phyloP scores from a whole-genome alignment of 768 basidiomycete species.

The Infundibulicybe gibba region DNA sequence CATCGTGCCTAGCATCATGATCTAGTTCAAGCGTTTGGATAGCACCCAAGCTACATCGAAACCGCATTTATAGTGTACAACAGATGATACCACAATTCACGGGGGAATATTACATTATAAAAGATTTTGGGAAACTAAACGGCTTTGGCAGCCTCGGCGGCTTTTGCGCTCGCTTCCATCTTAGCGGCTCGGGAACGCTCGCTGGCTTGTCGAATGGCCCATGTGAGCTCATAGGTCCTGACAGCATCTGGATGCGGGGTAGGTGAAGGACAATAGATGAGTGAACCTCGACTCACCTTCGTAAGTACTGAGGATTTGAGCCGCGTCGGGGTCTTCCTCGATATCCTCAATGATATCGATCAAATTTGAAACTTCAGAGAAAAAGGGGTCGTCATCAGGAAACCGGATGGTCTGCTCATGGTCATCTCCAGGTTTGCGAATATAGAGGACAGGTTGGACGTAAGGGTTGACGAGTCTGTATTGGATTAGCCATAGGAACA shows the following conservation, averaged over 20 bases:
- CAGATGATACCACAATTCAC: background rate
- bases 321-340: conserved; percentile 78
- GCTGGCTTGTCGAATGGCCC: conserved; percentile 84
- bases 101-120: background rate
- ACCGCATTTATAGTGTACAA: background rate
- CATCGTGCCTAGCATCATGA: no score
- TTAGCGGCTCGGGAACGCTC: conserved; percentile 58
- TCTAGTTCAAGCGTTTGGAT: no score
- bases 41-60: background rate
- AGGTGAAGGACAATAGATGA: conserved; percentile 2
- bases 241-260: conserved; percentile 59
- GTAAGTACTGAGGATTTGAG: conserved; percentile 78
- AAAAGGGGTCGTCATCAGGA: conserved; percentile 87
- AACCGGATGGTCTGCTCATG: conserved; percentile 67
- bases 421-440: conserved; percentile 83
- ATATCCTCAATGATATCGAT: conserved; percentile 90
- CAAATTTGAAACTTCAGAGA: conserved; percentile 88
- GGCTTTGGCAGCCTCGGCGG: conserved; percentile 17
- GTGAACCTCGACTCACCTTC: conserved; percentile 51
- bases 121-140: background rate
- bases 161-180: conserved; percentile 27
- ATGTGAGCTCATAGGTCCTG: conserved; percentile 87
- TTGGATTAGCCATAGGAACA: background rate
- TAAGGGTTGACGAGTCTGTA: conserved; percentile 86
- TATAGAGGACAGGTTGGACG: conserved; percentile 82